phyloP scores from a whole-genome alignment of 768 basidiomycete species.

The Pisolithus orientalis region DNA sequence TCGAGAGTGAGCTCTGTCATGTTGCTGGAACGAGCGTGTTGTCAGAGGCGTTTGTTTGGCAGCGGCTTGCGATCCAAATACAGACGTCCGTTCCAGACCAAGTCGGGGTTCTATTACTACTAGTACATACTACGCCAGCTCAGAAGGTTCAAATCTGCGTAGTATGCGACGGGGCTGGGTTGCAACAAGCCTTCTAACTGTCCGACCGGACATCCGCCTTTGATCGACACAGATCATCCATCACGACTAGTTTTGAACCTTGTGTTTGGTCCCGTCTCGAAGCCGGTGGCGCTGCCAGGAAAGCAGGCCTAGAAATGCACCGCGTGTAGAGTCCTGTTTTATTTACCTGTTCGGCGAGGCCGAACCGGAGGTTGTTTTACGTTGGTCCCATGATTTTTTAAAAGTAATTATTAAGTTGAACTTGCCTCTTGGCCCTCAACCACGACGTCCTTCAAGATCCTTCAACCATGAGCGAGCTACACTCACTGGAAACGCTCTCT shows the following conservation, averaged over 20 bases:
- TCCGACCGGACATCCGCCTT: too few relatives aligned
- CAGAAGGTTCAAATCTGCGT: too few relatives aligned
- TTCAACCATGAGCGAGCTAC: constrained; percentile 24
- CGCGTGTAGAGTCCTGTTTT: too few relatives aligned
- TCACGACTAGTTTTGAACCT: too few relatives aligned
- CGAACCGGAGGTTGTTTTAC: constrained; percentile 17
- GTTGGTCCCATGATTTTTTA: constrained; percentile 6
- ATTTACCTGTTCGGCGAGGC: background rate
- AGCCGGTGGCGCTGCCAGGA: too few relatives aligned
- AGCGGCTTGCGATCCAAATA: constrained; percentile 28
- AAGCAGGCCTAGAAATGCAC: too few relatives aligned
- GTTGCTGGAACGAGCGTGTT: constrained; percentile 7
- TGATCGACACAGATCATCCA: too few relatives aligned
- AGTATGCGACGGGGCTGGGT: too few relatives aligned
- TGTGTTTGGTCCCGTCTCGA: too few relatives aligned
- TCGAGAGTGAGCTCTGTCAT: constrained; percentile 79
- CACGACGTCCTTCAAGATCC: background rate
- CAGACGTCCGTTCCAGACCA: constrained; percentile 2
- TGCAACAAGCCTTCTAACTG: too few relatives aligned
- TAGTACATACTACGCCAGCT: too few relatives aligned
- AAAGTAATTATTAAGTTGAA: too few relatives aligned
- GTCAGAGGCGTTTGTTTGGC: constrained; percentile 28
- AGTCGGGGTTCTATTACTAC: constrained; percentile 2
- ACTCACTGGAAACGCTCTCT: constrained; percentile 21
- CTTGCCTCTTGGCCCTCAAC: background rate